These are phyloP conservation scores for Amniculicola lignicola DNA, from an alignment of 495 filamentous ascomycete species.

Conservation along the genomic window DNA sequence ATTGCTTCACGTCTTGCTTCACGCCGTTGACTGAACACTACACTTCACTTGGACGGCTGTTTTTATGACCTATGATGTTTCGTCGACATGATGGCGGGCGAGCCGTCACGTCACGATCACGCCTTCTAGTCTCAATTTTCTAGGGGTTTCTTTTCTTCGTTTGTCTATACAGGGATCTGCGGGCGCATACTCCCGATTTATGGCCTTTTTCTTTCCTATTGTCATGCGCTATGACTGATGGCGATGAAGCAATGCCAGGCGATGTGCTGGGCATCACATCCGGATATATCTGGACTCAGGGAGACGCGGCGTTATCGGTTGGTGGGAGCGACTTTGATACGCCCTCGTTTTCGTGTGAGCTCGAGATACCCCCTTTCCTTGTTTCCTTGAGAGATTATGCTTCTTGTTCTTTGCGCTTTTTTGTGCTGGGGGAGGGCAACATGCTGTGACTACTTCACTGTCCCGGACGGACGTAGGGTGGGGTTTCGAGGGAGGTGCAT, in stretches of 20 bases:
- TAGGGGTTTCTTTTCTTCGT: background rate
- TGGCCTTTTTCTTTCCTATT: background rate
- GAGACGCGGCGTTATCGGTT: slow-evolving; percentile 28
- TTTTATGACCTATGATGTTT: background rate
- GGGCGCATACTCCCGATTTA: background rate
- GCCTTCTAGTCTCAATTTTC: background rate
- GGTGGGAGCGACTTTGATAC: slow-evolving; percentile 31
- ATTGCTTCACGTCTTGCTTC: slow-evolving; percentile 37
- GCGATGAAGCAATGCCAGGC: background rate
- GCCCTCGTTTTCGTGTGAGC: background rate
- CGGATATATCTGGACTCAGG: background rate
- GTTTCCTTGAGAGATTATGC: background rate
- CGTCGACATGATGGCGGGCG: too few relatives aligned
- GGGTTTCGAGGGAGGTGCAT: too few relatives aligned
- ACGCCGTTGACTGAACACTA: slow-evolving; percentile 32
- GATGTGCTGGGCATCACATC: too few relatives aligned
- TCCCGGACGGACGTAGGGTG: too few relatives aligned
- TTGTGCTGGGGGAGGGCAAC: too few relatives aligned
- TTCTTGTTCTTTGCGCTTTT: slow-evolving; percentile 5
- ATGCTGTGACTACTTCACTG: too few relatives aligned
- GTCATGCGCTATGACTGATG: background rate
- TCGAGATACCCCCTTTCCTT: slow-evolving; percentile 20
- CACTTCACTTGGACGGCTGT: slow-evolving; percentile 5
- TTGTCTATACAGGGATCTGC: background rate
- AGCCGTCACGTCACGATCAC: background rate